Evolutionary conservation across 2,329 filamentous ascomycete genomes (phyloP), one percentile per base, ranked within the genome.

Genomic region (Diaporthe eres): DNA sequence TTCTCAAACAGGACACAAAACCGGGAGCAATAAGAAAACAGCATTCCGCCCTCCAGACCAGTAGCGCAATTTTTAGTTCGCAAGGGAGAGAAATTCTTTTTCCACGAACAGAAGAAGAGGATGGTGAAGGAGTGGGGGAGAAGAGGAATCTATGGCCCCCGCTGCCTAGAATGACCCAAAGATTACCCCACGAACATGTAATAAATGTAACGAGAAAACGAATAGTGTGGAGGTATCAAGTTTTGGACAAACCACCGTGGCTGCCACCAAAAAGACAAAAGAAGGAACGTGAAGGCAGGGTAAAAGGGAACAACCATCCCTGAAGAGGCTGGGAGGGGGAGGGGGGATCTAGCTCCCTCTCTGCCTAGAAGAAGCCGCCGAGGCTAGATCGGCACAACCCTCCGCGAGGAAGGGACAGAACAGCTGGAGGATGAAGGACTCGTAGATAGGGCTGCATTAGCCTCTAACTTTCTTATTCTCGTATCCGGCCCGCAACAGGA

Each of bases 391-490:
- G 53, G 55, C 57, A 39, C 44, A 63, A 22, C 25, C 34, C 60
- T 51, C 61, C 25, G 55, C 13, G 68, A 13, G 51, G 39, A 58
- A 55, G 61, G 25, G 17, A 44, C 55, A 28, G 3, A 28, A 49
- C 22, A 9, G n/a, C 15, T 25, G 28, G 17, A 74, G 60, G n/a
- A 72, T 31, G 22, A 3, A 63, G 44, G 28, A 31, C 65, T 75
- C 17, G 55, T 71, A 71, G 47, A 73, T 63, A 61, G 70, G 61
- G 70, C 61, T 73, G 70, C 60, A 73, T 73, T 68, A 51, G 60
- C 60, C 55, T n/a, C 53, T 4, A 70, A 44, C 34, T 22, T 70
- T 55, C 49, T 39, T 28, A 28, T 42, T 37, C 65, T 70, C 49
- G 49, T 70, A 70, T 70, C 65, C 47, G 49, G 34, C 19, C 44